Evolutionary conservation across 306 rosid genomes (phyloP).

Genomic region (Hippophae rhamnoides): DNA sequence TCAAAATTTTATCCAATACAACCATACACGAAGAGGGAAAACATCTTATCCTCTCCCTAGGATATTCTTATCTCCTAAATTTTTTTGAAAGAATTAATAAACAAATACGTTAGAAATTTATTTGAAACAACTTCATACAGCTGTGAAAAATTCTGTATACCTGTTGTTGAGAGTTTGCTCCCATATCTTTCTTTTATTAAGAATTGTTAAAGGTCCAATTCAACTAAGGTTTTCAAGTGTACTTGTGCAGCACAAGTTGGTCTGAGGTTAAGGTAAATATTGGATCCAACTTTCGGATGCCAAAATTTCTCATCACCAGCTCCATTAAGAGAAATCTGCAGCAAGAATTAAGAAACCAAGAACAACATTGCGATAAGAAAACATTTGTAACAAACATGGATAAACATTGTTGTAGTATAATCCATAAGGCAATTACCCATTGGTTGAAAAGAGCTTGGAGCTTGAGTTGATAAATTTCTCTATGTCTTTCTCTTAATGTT

Average conservation of each 20-base stretch:
- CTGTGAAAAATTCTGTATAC: slow-evolving; percentile 27
- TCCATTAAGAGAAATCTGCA: slow-evolving; percentile 26
- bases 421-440: slow-evolving; percentile 11
- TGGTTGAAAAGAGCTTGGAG: slow-evolving; percentile 4
- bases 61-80: slow-evolving; percentile 10
- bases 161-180: slow-evolving; percentile 24
- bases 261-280: slow-evolving; percentile 16
- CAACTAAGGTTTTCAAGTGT: slow-evolving; percentile 20
- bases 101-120: slow-evolving; percentile 24
- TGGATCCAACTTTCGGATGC: slow-evolving; percentile 19
- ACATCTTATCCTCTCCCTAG: slow-evolving; percentile 1
- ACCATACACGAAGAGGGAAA: slow-evolving; percentile 20
- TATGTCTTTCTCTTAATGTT: slow-evolving; percentile 12
- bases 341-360: slow-evolving; percentile 3
- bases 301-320: slow-evolving; percentile 29
- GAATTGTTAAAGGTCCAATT: slow-evolving; percentile 20
- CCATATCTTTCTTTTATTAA: slow-evolving; percentile 13
- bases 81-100: slow-evolving; percentile 32
- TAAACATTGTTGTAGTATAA: slow-evolving; percentile 12
- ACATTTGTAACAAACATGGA: neutral
- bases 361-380: slow-evolving; percentile 18
- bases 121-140: slow-evolving; percentile 23
- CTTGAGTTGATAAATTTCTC: slow-evolving; percentile 17
- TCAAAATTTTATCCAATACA: neutral
- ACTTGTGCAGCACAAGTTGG: slow-evolving; percentile 15